A percentile compares a stretch with the other conserved stretches of the same genome.
phyloP scores from a whole-genome alignment of 768 basidiomycete genomes.

The Rhodotorula taiwanensis region DNA sequence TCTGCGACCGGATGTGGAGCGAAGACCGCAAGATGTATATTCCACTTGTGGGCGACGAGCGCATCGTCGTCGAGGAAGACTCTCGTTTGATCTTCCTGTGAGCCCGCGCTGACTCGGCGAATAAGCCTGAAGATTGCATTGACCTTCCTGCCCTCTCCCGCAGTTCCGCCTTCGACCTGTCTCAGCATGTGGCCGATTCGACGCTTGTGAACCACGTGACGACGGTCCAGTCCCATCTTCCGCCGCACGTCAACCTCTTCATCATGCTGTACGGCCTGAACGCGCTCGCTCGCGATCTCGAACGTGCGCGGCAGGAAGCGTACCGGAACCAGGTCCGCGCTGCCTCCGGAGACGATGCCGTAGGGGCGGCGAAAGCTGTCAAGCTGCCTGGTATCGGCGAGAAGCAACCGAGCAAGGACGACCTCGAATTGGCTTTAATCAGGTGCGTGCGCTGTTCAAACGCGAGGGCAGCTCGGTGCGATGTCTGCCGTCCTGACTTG shows the following conservation, averaged over 20 bases:
- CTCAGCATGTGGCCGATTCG: constrained; percentile 4
- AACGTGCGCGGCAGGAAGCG: constrained; percentile 12
- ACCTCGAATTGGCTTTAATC: constrained; percentile 25
- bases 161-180: constrained; percentile 28
- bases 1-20: constrained; percentile 23
- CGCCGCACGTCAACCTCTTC: constrained; percentile 32
- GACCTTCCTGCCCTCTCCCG: neutral
- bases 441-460: neutral
- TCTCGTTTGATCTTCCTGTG: constrained; percentile 31
- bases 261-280: constrained; percentile 22
- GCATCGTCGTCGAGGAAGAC: constrained; percentile 29
- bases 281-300: constrained; percentile 15
- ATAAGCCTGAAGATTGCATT: neutral
- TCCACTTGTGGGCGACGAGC: constrained; percentile 7
- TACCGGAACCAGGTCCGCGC: neutral
- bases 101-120: neutral
- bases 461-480: neutral
- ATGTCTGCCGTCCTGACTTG: neutral
- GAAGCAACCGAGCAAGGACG: constrained; percentile 14
- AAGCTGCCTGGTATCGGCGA: constrained; percentile 23
- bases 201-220: constrained; percentile 13
- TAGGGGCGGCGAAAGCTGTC: neutral
- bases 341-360: neutral
- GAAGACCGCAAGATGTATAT: constrained; percentile 9
- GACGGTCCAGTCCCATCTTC: constrained; percentile 14